Conservation (phyloP, 176 grass and related monocot genomes). For the Cocos nucifera region DNA sequence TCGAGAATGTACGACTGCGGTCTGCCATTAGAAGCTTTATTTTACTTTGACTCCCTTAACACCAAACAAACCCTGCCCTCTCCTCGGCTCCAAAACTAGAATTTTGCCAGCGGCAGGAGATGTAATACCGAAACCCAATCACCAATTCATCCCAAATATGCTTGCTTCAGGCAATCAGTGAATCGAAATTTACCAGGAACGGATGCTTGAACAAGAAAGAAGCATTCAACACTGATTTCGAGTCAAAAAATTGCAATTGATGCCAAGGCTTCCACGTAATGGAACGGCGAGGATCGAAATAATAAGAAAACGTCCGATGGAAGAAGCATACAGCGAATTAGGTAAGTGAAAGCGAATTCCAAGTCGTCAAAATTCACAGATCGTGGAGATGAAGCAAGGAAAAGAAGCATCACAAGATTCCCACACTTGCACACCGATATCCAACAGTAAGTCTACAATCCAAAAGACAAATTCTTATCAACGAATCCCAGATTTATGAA, state of each 20-base stretch:
- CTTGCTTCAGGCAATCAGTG: not conserved
- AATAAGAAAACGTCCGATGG: constrained; percentile 17
- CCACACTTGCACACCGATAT: not conserved
- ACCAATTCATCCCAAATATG: not conserved
- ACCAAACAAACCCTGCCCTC: constrained; percentile 1
- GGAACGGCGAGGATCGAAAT: constrained; percentile 3
- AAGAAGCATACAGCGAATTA: constrained; percentile 17
- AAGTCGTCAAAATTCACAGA: not conserved
- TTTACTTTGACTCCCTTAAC: not conserved
- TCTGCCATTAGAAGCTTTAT: not conserved
- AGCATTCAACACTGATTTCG: not conserved
- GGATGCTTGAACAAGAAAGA: not conserved
- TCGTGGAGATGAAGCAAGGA: constrained; percentile 8
- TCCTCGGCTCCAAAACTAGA: not conserved
- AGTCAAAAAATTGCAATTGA: constrained; percentile 1
- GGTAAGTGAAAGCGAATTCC: not conserved
- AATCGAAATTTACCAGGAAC: too few relatives aligned
- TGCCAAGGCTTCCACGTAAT: not conserved
- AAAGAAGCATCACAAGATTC: constrained; percentile 17
- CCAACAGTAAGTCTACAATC: too few relatives aligned
- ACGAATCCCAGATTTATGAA: too few relatives aligned
- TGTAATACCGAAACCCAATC: not conserved
- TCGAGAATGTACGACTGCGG: constrained; percentile 15
- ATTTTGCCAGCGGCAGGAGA: not conserved
- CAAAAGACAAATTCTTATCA: too few relatives aligned